phyloP scores from a whole-genome alignment of 176 grass and related monocot species.

The Zoysia pacifica region DNA sequence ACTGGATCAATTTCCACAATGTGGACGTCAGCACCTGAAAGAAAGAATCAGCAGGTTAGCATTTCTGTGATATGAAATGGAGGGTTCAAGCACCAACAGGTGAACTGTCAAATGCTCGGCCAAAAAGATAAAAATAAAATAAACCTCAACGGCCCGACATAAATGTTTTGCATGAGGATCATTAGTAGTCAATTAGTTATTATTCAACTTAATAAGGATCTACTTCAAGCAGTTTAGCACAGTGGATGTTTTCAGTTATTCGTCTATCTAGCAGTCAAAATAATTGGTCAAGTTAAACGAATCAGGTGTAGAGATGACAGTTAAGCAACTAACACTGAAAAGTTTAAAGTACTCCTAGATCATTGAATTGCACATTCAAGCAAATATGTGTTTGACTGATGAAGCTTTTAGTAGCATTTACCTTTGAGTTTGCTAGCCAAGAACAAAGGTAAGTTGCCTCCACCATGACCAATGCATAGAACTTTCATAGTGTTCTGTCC shows the following conservation, averaged over 20 bases:
- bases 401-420: constrained; percentile 24
- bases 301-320: neutral
- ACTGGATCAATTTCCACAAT: constrained; percentile 92
- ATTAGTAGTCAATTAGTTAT: neutral
- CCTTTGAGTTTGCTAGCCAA: constrained; percentile 87
- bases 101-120: neutral
- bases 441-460: constrained; percentile 77
- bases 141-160: neutral
- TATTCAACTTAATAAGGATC: neutral
- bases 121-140: neutral
- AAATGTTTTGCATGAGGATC: neutral
- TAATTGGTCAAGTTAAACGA: constrained; percentile 1
- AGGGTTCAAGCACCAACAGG: neutral
- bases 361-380: neutral
- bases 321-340: neutral
- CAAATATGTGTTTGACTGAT: neutral
- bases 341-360: neutral
- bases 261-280: neutral
- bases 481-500: constrained; percentile 66
- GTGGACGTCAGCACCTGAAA: constrained; percentile 75
- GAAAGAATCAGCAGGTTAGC: neutral
- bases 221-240: neutral
- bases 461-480: constrained; percentile 90
- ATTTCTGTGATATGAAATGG: constrained; percentile 19
- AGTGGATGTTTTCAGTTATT: neutral